A percentile compares a stretch with the other conserved stretches of the same genome.
Conservation (phyloP, 2,329 filamentous ascomycete genomes). For the Pseudocercospora fuligena region DNA sequence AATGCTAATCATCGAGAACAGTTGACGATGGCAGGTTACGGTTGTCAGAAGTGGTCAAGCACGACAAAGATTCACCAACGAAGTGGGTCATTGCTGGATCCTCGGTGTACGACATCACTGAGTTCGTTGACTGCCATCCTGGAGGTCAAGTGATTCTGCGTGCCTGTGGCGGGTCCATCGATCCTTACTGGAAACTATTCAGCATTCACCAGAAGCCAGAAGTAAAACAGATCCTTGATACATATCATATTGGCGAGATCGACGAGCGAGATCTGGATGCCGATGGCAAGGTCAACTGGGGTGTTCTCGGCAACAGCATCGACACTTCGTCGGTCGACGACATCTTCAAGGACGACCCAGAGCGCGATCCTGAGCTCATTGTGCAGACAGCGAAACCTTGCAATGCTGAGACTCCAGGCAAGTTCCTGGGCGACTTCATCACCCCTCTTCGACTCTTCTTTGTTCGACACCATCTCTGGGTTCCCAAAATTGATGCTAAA, state of each 20-base stretch:
- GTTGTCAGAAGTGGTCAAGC: slow-evolving; percentile 40
- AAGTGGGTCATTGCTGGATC: slow-evolving; percentile 70
- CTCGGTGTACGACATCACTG: slow-evolving; percentile 72
- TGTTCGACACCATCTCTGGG: slow-evolving; percentile 68
- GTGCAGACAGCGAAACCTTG: slow-evolving; percentile 61
- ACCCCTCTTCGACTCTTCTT: slow-evolving; percentile 64
- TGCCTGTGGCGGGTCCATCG: slow-evolving; percentile 67
- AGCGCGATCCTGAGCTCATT: slow-evolving; percentile 57
- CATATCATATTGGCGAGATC: slow-evolving; percentile 67
- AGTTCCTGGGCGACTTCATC: slow-evolving; percentile 57
- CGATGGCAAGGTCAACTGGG: slow-evolving; percentile 48
- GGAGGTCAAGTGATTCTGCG: slow-evolving; percentile 71
- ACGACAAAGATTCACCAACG: slow-evolving; percentile 49
- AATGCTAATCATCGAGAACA: neutral
- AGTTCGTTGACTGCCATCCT: slow-evolving; percentile 69
- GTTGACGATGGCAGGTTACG: slow-evolving; percentile 22
- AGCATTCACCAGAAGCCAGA: slow-evolving; percentile 69
- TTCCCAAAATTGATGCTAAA: slow-evolving; percentile 54
- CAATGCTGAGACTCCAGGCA: slow-evolving; percentile 64
- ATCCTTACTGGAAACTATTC: slow-evolving; percentile 74
- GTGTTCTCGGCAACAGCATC: slow-evolving; percentile 10
- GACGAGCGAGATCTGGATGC: slow-evolving; percentile 63
- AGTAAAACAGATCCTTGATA: slow-evolving; percentile 65
- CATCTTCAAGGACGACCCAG: slow-evolving; percentile 62
- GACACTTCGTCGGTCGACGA: slow-evolving; percentile 59